These are phyloP conservation scores for Rhodotorula sp. DNA, from an alignment of 1,284 basidiomycete genomes.

Conservation along the genomic window DNA sequence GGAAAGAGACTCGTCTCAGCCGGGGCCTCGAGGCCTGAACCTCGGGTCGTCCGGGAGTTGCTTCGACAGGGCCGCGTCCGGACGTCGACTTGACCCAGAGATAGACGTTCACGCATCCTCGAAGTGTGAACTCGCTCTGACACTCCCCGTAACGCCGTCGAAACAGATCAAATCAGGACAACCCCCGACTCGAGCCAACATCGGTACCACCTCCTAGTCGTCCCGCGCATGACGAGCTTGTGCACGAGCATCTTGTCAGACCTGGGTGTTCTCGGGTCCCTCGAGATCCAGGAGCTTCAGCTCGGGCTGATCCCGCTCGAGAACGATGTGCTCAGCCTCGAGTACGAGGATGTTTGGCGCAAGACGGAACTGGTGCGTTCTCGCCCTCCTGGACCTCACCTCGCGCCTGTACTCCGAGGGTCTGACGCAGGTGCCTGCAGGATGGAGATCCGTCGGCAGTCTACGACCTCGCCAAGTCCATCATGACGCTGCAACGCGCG, in stretches of 20 bases:
- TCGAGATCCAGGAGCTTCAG: constrained; percentile 79
- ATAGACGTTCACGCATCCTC: too few species aligned
- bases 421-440: constrained; percentile 51
- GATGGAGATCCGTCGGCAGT: constrained; percentile 91
- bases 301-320: constrained; percentile 91
- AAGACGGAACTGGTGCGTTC: constrained; percentile 74
- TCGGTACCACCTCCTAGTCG: constrained; percentile 82
- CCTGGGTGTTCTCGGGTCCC: constrained; percentile 85
- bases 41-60: too few species aligned
- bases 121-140: too few species aligned
- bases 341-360: constrained; percentile 76
- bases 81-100: too few species aligned
- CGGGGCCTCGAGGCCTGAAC: constrained; percentile 7
- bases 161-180: constrained; percentile 69
- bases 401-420: neutral
- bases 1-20: neutral
- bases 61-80: too few species aligned
- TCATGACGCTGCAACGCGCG: constrained; percentile 78
- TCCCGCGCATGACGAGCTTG: constrained; percentile 82
- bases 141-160: too few species aligned
- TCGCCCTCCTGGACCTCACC: too few species aligned
- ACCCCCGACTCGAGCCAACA: constrained; percentile 55
- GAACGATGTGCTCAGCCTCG: constrained; percentile 83
- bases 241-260: constrained; percentile 81
- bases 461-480: constrained; percentile 81